These are phyloP conservation scores for Botryosphaeria dothidea DNA, from an alignment of 2,329 filamentous ascomycete genomes.

Conservation along the genomic window DNA sequence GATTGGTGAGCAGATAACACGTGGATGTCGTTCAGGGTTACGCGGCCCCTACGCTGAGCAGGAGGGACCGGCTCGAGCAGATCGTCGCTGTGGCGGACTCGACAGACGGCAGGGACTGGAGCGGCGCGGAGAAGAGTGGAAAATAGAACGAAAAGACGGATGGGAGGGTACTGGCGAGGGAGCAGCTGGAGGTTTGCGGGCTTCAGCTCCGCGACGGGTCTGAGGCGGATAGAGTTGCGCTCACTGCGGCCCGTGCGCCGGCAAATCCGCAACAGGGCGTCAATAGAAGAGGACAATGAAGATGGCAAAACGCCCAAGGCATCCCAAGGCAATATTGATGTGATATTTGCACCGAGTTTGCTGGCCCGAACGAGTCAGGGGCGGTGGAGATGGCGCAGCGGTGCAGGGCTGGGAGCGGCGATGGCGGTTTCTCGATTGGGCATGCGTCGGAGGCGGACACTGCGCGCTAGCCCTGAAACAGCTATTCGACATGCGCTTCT, in stretches of 20 bases:
- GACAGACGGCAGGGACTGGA: too few species aligned
- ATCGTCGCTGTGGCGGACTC: neutral
- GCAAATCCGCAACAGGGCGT: neutral
- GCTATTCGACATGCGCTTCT: neutral
- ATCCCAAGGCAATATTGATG: too few species aligned
- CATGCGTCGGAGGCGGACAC: neutral
- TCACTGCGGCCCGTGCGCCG: neutral
- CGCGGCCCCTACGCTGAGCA: neutral
- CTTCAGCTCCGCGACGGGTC: neutral
- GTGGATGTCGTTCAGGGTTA: neutral
- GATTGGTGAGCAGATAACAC: neutral
- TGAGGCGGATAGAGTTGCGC: slow-evolving; percentile 6
- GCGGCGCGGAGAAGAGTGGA: neutral
- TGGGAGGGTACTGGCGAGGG: neutral
- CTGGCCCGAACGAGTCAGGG: neutral
- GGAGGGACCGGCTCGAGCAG: neutral
- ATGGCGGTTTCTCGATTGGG: neutral
- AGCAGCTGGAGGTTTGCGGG: neutral
- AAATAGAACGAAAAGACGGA: neutral
- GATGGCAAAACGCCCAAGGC: too few species aligned
- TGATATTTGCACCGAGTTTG: too few species aligned
- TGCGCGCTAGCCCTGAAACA: slow-evolving; percentile 5
- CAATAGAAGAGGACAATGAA: neutral
- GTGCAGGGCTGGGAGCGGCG: neutral
- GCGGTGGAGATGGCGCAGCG: neutral